These are phyloP conservation scores for Yarrowia hollandica DNA, from an alignment of 805 yeast species.

Conservation along the genomic window DNA sequence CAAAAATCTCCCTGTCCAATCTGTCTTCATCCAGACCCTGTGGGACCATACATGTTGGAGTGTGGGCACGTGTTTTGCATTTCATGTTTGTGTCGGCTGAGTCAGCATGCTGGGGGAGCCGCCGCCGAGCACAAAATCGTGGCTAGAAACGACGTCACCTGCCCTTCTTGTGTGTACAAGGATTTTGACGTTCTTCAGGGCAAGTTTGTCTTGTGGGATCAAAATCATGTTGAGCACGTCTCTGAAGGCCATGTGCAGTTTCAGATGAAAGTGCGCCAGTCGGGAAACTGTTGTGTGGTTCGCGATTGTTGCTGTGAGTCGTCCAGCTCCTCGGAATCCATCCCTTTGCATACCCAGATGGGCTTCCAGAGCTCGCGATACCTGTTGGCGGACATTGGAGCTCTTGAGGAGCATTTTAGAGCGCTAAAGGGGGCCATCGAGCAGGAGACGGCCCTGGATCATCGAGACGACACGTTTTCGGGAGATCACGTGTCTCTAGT, in stretches of 20 bases:
- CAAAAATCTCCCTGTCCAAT: conserved; percentile 19
- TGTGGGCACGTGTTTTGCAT: conserved; percentile 23
- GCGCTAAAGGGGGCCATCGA: background rate
- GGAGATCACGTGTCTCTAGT: background rate
- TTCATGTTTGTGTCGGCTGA: conserved; percentile 10
- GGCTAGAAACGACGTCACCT: background rate
- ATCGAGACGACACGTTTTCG: background rate
- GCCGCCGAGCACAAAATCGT: background rate
- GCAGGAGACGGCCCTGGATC: background rate
- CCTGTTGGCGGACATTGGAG: background rate
- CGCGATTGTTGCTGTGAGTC: background rate
- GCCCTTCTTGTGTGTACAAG: conserved; percentile 10
- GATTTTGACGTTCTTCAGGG: conserved; percentile 6
- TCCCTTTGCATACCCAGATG: background rate
- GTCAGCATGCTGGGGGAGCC: background rate
- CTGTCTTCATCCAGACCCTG: conserved; percentile 18
- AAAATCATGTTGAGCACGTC: too few relatives aligned
- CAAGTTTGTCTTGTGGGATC: conserved; percentile 15
- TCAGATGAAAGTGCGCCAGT: background rate
- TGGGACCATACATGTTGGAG: conserved; percentile 24
- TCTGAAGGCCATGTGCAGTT: background rate
- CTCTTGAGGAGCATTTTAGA: background rate
- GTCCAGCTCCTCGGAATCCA: background rate
- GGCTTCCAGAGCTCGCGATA: conserved; percentile 4
- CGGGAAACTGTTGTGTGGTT: conserved; percentile 13